These are phyloP conservation scores for Rhizophagus clarus DNA, from an alignment of 192 early-diverging fungal genomes.

Conservation along the genomic window DNA sequence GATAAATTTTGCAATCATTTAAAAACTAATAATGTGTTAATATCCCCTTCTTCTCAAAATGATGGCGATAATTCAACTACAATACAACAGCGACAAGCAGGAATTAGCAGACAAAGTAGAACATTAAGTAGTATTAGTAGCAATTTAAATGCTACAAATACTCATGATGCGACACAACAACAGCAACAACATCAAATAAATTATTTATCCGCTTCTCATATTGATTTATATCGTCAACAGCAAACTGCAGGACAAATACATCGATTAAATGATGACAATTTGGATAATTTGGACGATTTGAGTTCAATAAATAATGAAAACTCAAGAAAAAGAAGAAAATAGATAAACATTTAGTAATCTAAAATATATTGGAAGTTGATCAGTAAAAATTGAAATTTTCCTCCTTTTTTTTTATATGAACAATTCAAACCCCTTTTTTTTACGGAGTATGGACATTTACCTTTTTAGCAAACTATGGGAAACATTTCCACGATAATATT, in stretches of 20 bases:
- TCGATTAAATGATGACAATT: not conserved
- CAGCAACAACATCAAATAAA: not conserved
- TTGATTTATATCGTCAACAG: not conserved
- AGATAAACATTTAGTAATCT: no score
- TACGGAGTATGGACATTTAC: no score
- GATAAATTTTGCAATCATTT: conserved; percentile 59
- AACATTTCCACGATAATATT: no score
- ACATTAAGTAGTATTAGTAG: no score
- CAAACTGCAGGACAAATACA: not conserved
- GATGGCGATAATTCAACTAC: not conserved
- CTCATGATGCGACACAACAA: not conserved
- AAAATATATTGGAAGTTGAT: no score
- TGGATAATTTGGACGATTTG: not conserved
- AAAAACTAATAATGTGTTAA: not conserved
- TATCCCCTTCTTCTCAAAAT: not conserved
- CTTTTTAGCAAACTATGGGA: no score
- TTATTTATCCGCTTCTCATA: not conserved
- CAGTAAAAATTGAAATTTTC: no score
- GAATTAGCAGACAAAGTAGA: no score
- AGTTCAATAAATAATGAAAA: not conserved
- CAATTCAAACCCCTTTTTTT: no score
- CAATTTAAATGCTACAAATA: no score
- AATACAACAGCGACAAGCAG: not conserved
- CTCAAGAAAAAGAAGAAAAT: not conserved
- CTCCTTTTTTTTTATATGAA: no score